A percentile compares a stretch with the other conserved stretches of the same genome.
Evolutionary conservation across 306 rosid genomes (phyloP).

Genomic region (Fragaria ananassa): DNA sequence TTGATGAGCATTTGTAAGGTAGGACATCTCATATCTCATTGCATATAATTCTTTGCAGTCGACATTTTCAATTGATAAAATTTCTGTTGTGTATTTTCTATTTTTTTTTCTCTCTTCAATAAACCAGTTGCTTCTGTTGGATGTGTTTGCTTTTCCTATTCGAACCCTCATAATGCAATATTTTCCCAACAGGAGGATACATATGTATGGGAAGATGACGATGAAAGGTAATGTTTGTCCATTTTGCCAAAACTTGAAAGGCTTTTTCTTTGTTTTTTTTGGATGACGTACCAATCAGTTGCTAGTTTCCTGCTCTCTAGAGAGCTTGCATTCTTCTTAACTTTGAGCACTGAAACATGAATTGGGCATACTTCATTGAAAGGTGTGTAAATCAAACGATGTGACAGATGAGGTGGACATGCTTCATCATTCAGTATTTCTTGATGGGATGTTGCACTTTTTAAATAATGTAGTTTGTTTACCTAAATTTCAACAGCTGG

Average conservation of each 20-base stretch:
- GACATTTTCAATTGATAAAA: neutral
- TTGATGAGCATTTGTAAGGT: neutral
- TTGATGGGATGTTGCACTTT: neutral
- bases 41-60: conserved; percentile 3
- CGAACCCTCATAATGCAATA: conserved; percentile 16
- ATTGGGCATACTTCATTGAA: neutral
- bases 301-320: neutral
- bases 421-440: neutral
- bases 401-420: neutral
- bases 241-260: neutral
- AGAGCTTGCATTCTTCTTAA: neutral
- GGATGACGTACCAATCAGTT: neutral
- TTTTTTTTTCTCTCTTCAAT: neutral
- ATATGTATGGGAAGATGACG: conserved; percentile 95
- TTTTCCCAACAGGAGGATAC: conserved; percentile 76
- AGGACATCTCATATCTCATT: neutral
- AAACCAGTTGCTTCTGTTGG: neutral
- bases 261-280: neutral
- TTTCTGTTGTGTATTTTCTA: neutral
- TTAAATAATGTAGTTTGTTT: neutral
- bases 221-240: conserved; percentile 60
- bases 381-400: neutral
- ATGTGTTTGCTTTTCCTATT: conserved; percentile 14
- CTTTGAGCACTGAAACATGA: neutral
- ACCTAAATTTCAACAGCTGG: neutral